Base-by-base conservation (phyloP, 176 grass and related monocot genomes). In the Paspalum notatum region DNA sequence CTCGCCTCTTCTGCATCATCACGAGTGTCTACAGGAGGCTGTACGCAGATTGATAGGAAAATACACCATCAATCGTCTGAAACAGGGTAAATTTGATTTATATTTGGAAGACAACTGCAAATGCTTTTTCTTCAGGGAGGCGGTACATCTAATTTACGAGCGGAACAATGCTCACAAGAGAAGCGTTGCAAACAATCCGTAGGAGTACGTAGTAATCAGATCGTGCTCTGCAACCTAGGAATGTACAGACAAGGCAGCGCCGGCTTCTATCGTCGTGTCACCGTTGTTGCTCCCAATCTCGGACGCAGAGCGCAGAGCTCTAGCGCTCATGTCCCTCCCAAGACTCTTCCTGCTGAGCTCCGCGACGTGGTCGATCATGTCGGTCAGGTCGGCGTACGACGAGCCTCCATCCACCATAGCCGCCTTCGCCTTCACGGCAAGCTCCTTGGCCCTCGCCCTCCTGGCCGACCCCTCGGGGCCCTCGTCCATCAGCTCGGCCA, bases 351-450 rank as follows among this genome's bases (percentile, higher is more conserved):
- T 86, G 37, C 69, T 72, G n/a, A 78, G 80, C 49, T 81, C 65
- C 48, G 40, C 53, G 21, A 89, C 76, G 32, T 84, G 62, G 15
- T 17, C 12, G 55, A 93, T 78, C 87, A 93, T 68, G 55, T 84
- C 79, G 24, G 57, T 72, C 60, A 93, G 26, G 37, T 85, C 70
- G 14, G 25, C 64, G 42, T 86, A 61, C 55, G 90, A 92, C 56
- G 90, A 86, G 43, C 87, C 84, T 27, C 91, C 80, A 47, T 84
- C 84, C 55, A 73, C 80, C 84, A 90, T 49, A 21, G 84, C 84
- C 1, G 66, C 85, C 80, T 62, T 80, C 37, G 76, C 87, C 48
- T 74, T 84, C 11, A 16, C 38, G 9, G 84, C 49, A n/a, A 87
- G 11, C 39, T 87, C 77, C 5, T 79, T 79, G 9, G 62, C 66